Evolutionary conservation across 805 yeast species (phyloP).

Genomic region (Trichomonascus vanleenenianus): DNA sequence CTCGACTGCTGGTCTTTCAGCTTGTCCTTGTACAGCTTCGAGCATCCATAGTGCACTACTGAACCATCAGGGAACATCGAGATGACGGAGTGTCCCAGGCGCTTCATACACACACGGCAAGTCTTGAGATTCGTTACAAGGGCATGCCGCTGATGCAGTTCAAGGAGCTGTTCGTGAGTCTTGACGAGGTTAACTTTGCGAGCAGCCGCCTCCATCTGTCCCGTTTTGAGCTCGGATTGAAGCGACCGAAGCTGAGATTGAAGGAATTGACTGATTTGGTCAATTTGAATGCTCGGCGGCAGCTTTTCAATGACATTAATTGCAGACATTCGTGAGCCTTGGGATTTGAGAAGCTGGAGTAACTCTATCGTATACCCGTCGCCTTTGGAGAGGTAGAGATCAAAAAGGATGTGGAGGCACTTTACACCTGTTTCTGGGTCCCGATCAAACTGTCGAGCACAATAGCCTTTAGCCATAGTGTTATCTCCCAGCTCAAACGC

Average conservation of each 20-base stretch:
- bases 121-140: conserved; percentile 35
- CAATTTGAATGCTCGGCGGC: conserved; percentile 44
- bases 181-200: conserved; percentile 47
- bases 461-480: conserved; percentile 51
- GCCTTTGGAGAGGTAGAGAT: conserved; percentile 26
- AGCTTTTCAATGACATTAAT: conserved; percentile 39
- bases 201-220: conserved; percentile 40
- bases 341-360: conserved; percentile 34
- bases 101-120: conserved; percentile 56
- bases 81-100: conserved; percentile 47
- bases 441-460: conserved; percentile 39
- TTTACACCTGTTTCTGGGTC: conserved; percentile 35
- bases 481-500: conserved; percentile 51
- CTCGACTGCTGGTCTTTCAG: neutral
- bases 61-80: conserved; percentile 38
- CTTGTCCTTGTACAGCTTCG: conserved; percentile 17
- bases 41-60: conserved; percentile 54
- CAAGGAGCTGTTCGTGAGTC: conserved; percentile 37
- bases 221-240: conserved; percentile 33
- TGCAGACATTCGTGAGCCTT: conserved; percentile 43
- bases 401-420: conserved; percentile 44
- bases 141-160: conserved; percentile 31
- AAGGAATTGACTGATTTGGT: conserved; percentile 37
- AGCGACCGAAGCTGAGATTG: conserved; percentile 37
- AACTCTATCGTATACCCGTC: conserved; percentile 32